phyloP scores from a whole-genome alignment of 1,284 basidiomycete genomes.

The Termitomyces sp. region DNA sequence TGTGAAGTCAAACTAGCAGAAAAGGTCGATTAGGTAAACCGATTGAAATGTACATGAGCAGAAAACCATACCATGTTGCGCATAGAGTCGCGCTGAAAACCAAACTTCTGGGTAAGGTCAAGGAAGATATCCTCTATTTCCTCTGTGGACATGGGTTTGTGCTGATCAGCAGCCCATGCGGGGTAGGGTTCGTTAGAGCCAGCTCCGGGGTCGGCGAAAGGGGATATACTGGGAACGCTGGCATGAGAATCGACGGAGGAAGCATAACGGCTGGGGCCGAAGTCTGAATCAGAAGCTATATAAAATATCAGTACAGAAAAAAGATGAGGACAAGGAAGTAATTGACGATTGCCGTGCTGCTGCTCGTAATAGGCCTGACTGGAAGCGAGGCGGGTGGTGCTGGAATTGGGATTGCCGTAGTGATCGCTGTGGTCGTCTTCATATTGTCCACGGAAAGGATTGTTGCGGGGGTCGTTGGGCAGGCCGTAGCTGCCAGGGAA shows the following conservation, averaged over 20 bases:
- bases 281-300: slow-evolving; percentile 40
- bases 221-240: slow-evolving; percentile 51
- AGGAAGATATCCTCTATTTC: slow-evolving; percentile 99
- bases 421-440: slow-evolving; percentile 47
- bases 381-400: slow-evolving; percentile 50
- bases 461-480: slow-evolving; percentile 27
- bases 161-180: slow-evolving; percentile 90
- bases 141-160: slow-evolving; percentile 96
- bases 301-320: slow-evolving; percentile 6
- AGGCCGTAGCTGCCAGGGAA: slow-evolving; percentile 26
- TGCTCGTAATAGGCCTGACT: slow-evolving; percentile 46
- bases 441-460: slow-evolving; percentile 27
- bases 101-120: slow-evolving; percentile 98
- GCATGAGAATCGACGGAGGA: slow-evolving; percentile 54
- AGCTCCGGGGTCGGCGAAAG: slow-evolving; percentile 54
- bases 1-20: slow-evolving; percentile 84
- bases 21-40: slow-evolving; percentile 7
- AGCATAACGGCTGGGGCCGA: slow-evolving; percentile 41
- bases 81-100: slow-evolving; percentile 94
- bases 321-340: slow-evolving; percentile 11
- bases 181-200: slow-evolving; percentile 78
- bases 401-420: slow-evolving; percentile 49
- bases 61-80: slow-evolving; percentile 70
- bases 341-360: slow-evolving; percentile 22
- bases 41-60: slow-evolving; percentile 4